A percentile compares a stretch with the other conserved stretches of the same genome.
Evolutionary conservation across 148 eudicot genomes (phyloP).

Genomic region (Linanthus parryae): DNA sequence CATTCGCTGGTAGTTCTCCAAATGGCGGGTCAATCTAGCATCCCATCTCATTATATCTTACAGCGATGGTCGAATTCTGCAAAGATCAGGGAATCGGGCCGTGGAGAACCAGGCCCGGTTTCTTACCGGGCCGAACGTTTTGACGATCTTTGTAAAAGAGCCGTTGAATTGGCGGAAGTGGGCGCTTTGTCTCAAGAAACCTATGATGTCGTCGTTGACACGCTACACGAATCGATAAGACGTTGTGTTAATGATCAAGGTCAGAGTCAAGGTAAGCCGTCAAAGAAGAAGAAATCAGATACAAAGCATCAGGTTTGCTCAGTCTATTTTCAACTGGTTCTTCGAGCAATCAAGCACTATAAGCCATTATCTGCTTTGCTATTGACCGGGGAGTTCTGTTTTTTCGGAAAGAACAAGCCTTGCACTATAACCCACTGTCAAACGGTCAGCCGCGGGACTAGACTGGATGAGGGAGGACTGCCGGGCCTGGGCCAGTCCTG

Average conservation of each 20-base stretch:
- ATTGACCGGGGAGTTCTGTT: too few relatives aligned
- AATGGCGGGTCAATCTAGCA: slow-evolving; percentile 39
- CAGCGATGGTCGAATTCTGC: slow-evolving; percentile 55
- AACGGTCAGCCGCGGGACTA: too few relatives aligned
- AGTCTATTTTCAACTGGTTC: slow-evolving; percentile 23
- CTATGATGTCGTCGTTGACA: slow-evolving; percentile 35
- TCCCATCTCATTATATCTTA: slow-evolving; percentile 38
- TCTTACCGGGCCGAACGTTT: slow-evolving; percentile 31
- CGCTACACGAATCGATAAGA: slow-evolving; percentile 43
- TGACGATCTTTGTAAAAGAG: slow-evolving; percentile 38
- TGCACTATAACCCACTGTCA: too few relatives aligned
- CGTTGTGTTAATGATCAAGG: slow-evolving; percentile 43
- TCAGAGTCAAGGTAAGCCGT: too few relatives aligned
- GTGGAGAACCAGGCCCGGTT: slow-evolving; percentile 26
- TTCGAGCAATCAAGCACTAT: slow-evolving; percentile 34
- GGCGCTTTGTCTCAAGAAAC: slow-evolving; percentile 40
- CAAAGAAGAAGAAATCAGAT: too few relatives aligned
- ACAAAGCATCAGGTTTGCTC: too few relatives aligned
- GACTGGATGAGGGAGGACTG: too few relatives aligned
- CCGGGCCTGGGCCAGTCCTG: too few relatives aligned
- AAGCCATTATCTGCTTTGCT: neutral
- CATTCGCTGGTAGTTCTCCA: slow-evolving; percentile 55
- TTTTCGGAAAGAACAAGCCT: too few relatives aligned
- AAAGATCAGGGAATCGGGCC: slow-evolving; percentile 23
- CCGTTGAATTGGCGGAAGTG: slow-evolving; percentile 52